These are phyloP conservation scores for Aspergillus glaucus DNA, from an alignment of 2,329 filamentous ascomycete species.

Conservation along the genomic window DNA sequence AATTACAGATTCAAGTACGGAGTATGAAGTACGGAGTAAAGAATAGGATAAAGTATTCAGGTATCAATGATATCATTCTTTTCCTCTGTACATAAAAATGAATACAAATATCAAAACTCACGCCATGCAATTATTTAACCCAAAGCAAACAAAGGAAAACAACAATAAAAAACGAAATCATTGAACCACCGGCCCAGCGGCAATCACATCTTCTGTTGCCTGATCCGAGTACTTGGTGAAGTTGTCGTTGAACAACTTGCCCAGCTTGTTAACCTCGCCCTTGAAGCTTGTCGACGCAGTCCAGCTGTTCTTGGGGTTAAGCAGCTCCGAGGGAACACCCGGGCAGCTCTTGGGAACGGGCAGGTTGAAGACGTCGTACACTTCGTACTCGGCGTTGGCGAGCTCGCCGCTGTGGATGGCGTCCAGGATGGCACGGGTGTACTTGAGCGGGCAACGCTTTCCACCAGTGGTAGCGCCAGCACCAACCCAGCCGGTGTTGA, in stretches of 20 bases:
- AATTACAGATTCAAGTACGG: too few species aligned
- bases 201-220: constrained; percentile 72
- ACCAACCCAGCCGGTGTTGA: constrained; percentile 97
- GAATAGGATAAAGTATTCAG: too few species aligned
- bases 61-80: too few species aligned
- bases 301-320: constrained; percentile 94
- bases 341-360: constrained; percentile 88
- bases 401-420: constrained; percentile 97
- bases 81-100: neutral
- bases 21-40: too few species aligned
- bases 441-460: constrained; percentile 96
- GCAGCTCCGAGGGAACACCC: constrained; percentile 79
- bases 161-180: constrained; percentile 2
- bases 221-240: constrained; percentile 91
- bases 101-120: constrained; percentile 8
- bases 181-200: constrained; percentile 34
- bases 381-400: constrained; percentile 87
- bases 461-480: constrained; percentile 84
- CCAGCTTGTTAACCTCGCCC: constrained; percentile 84
- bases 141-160: constrained; percentile 13
- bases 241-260: constrained; percentile 86
- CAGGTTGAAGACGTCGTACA: constrained; percentile 94
- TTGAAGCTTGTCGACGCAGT: constrained; percentile 76
- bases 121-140: constrained; percentile 28
- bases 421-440: constrained; percentile 96